Evolutionary conservation across 805 yeast species (phyloP).

Genomic region (Wickerhamiella nectarea): DNA sequence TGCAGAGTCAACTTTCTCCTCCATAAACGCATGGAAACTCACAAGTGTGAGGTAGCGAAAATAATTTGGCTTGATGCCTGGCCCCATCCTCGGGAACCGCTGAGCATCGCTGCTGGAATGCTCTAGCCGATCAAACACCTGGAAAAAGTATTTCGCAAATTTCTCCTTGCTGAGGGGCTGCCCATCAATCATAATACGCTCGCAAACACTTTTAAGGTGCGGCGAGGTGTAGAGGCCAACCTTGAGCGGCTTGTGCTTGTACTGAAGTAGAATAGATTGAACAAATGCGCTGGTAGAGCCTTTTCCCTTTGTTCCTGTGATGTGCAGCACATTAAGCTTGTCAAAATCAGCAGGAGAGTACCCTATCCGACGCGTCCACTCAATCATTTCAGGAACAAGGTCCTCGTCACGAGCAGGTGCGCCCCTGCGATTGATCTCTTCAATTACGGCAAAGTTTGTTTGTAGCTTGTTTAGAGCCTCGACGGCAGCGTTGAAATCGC

Average conservation of each 20-base stretch:
- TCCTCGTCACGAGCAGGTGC: slow-evolving; percentile 40
- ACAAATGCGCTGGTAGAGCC: slow-evolving; percentile 96
- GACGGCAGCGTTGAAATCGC: slow-evolving; percentile 53
- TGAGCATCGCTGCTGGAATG: slow-evolving; percentile 39
- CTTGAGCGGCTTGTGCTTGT: slow-evolving; percentile 36
- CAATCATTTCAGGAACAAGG: slow-evolving; percentile 74
- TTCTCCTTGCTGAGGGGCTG: slow-evolving; percentile 64
- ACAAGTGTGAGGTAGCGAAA: slow-evolving; percentile 80
- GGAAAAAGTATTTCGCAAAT: slow-evolving; percentile 83
- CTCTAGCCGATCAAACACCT: slow-evolving; percentile 77
- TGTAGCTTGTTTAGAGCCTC: slow-evolving; percentile 73
- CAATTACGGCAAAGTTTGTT: slow-evolving; percentile 80
- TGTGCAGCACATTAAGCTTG: slow-evolving; percentile 66
- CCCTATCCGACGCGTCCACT: slow-evolving; percentile 62
- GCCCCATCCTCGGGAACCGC: slow-evolving; percentile 60
- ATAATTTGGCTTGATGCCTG: slow-evolving; percentile 74
- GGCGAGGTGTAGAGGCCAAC: slow-evolving; percentile 95
- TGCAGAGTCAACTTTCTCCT: slow-evolving; percentile 86
- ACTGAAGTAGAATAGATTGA: slow-evolving; percentile 62
- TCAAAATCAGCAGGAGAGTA: slow-evolving; percentile 55
- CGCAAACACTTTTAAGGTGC: slow-evolving; percentile 84
- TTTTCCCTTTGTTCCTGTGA: slow-evolving; percentile 97
- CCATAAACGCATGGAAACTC: slow-evolving; percentile 79
- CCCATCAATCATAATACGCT: slow-evolving; percentile 79
- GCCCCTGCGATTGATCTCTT: slow-evolving; percentile 64